phyloP scores from a whole-genome alignment of 495 filamentous ascomycete species.

The Hyaloscypha hepaticicola region DNA sequence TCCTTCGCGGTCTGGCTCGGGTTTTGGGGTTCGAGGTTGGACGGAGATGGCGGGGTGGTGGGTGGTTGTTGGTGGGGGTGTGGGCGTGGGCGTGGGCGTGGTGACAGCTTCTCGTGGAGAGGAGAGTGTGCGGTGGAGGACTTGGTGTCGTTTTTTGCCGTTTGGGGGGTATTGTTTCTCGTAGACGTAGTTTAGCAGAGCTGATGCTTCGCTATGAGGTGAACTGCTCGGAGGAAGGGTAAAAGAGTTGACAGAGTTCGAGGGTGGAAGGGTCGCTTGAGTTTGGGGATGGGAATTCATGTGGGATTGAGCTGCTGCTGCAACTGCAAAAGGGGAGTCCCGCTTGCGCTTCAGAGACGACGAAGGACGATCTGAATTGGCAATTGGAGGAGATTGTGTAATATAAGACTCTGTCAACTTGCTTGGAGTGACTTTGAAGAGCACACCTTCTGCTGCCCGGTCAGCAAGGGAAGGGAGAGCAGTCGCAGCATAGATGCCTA shows the following conservation, averaged over 20 bases:
- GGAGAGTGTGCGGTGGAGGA: conserved; percentile 4
- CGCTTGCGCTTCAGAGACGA: conserved; percentile 8
- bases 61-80: not conserved
- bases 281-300: not conserved
- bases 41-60: no score
- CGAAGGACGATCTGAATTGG: not conserved
- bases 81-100: not conserved
- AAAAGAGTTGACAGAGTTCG: not conserved
- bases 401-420: not conserved
- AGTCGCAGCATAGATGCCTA: conserved; percentile 5
- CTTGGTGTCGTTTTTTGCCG: conserved; percentile 16
- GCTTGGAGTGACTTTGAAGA: not conserved
- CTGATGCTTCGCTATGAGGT: not conserved
- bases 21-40: not conserved
- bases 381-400: not conserved
- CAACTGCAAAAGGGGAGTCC: not conserved
- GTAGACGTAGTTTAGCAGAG: conserved; percentile 12
- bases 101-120: not conserved
- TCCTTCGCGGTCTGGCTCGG: not conserved
- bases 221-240: not conserved
- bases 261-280: not conserved
- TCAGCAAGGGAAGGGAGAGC: not conserved
- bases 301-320: not conserved
- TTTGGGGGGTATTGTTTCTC: conserved; percentile 13
- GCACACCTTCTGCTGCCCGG: not conserved